A percentile compares a stretch with the other conserved stretches of the same genome.
phyloP scores from a whole-genome alignment of 1,139 yeast genomes.

The Suhomyces bribrorum region DNA sequence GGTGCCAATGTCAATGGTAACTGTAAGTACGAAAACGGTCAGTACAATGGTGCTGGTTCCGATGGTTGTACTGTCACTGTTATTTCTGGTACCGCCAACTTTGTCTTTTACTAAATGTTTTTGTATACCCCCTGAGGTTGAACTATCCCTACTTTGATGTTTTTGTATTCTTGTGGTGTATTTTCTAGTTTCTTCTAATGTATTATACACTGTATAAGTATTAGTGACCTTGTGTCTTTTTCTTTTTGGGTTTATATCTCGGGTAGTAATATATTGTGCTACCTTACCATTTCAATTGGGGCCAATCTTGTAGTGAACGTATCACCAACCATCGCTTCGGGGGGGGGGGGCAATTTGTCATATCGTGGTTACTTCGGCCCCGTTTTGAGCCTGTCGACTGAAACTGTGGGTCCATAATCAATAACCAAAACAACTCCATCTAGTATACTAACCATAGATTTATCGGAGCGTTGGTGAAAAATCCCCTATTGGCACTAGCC shows the following conservation, averaged over 20 bases:
- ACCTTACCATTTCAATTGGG: no score
- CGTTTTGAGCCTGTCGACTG: no score
- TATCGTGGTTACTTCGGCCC: no score
- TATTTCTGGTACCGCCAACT: constrained; percentile 64
- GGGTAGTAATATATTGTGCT: constrained; percentile 1
- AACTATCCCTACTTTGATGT: constrained; percentile 3
- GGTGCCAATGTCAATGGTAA: constrained; percentile 56
- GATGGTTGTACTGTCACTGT: constrained; percentile 83
- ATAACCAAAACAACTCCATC: no score
- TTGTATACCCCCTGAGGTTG: constrained; percentile 1
- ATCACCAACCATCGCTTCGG: no score
- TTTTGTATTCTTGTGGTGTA: constrained; percentile 10
- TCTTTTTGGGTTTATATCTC: constrained; percentile 4
- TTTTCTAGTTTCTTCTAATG: constrained; percentile 11
- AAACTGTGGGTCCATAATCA: no score
- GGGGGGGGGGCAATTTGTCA: no score
- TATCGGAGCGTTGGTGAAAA: no score
- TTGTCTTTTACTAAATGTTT: constrained; percentile 56
- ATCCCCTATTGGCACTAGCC: no score
- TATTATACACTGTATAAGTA: constrained; percentile 9
- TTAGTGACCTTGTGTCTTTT: constrained; percentile 2
- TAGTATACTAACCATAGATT: no score
- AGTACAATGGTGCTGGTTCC: constrained; percentile 58
- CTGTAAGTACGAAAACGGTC: constrained; percentile 66
- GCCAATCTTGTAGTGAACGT: no score